Conservation (phyloP, 371 early-diverging fungal genomes). For the Smittium mucronatum region DNA sequence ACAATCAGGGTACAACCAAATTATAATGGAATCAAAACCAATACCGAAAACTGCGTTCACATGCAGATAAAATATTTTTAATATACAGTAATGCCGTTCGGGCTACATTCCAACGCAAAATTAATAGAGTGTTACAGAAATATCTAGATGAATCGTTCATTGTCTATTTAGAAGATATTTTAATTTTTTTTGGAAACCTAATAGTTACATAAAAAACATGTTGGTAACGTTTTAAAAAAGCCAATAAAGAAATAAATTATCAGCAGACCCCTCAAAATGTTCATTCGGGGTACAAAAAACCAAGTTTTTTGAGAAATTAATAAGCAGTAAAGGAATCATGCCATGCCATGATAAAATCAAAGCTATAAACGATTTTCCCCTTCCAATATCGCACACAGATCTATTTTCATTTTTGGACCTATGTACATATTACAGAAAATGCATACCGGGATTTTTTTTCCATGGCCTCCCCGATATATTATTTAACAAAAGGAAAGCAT, state of each 20-base stretch:
- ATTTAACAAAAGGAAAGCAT: slow-evolving; percentile 9
- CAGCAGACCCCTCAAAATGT: slow-evolving; percentile 38
- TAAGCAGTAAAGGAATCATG: slow-evolving; percentile 23
- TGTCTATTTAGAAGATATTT: slow-evolving; percentile 44
- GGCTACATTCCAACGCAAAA: slow-evolving; percentile 34
- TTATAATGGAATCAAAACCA: slow-evolving; percentile 19
- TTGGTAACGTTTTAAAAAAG: slow-evolving; percentile 24
- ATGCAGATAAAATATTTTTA: slow-evolving; percentile 32
- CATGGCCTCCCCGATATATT: slow-evolving; percentile 21
- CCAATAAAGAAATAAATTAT: slow-evolving; percentile 26
- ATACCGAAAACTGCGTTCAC: slow-evolving; percentile 39
- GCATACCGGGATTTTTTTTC: slow-evolving; percentile 18
- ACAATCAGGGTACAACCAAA: slow-evolving; percentile 28
- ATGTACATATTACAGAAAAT: slow-evolving; percentile 25
- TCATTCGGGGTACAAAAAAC: slow-evolving; percentile 26
- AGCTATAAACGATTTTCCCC: slow-evolving; percentile 26
- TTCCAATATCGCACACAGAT: slow-evolving; percentile 20
- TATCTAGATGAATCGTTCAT: slow-evolving; percentile 29
- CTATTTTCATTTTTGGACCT: slow-evolving; percentile 29
- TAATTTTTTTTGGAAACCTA: slow-evolving; percentile 36
- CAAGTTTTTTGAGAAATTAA: slow-evolving; percentile 33
- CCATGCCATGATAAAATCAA: slow-evolving; percentile 25
- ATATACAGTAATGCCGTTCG: slow-evolving; percentile 40
- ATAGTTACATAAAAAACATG: slow-evolving; percentile 35
- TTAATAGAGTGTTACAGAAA: slow-evolving; percentile 29